These are phyloP conservation scores for Coffea canephora DNA, from an alignment of 257 asterid species.

Conservation along the genomic window DNA sequence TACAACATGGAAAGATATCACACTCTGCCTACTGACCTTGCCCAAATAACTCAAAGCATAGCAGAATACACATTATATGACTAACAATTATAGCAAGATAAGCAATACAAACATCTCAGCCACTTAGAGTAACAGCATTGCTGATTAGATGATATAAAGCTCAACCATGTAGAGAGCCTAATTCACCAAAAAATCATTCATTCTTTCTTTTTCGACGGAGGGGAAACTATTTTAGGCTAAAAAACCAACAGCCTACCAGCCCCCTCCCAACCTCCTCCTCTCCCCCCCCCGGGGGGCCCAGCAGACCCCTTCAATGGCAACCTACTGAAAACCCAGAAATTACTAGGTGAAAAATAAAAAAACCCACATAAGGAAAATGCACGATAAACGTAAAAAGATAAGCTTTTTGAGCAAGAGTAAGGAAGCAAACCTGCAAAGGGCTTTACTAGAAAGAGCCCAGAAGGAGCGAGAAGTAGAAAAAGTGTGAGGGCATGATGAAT, in stretches of 20 bases:
- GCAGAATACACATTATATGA: not conserved
- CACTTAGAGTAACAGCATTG: not conserved
- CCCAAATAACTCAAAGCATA: not conserved
- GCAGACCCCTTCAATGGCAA: not conserved
- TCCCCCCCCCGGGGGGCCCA: too few species aligned
- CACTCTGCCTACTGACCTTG: not conserved
- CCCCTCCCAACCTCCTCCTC: too few species aligned
- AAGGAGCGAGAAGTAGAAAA: slow-evolving; percentile 39
- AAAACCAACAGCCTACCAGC: not conserved
- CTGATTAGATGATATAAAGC: not conserved
- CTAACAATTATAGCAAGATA: not conserved
- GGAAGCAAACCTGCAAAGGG: slow-evolving; percentile 52
- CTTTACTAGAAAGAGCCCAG: slow-evolving; percentile 39
- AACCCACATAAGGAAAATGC: slow-evolving; percentile 2
- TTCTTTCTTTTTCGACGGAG: too few species aligned
- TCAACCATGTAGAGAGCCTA: not conserved
- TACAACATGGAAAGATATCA: not conserved
- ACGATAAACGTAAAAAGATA: not conserved
- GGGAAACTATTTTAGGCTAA: not conserved
- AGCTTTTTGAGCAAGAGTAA: not conserved
- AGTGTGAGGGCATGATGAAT: slow-evolving; percentile 28
- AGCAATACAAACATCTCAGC: not conserved
- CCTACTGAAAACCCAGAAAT: not conserved
- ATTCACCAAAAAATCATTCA: not conserved
- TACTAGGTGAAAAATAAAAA: too few species aligned